Percentiles rank a stretch among this genome's conserved stretches.
phyloP scores from a whole-genome alignment of 257 asterid genomes.

The Solanum piurae region DNA sequence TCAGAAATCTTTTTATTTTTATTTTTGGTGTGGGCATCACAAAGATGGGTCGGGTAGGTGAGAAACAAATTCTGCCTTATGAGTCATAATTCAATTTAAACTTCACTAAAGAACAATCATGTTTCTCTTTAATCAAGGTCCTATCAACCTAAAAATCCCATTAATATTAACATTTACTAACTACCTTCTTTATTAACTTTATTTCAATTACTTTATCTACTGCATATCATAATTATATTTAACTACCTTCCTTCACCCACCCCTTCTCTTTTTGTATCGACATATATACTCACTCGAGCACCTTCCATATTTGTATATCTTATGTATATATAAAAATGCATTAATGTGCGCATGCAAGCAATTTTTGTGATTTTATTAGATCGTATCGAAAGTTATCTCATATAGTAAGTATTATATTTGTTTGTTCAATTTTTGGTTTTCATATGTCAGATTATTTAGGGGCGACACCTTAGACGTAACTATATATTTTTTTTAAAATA shows the following conservation, averaged over 20 bases:
- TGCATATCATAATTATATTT: not conserved
- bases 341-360: not conserved
- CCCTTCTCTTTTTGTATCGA: not conserved
- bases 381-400: not conserved
- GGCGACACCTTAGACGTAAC: not conserved
- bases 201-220: conserved; percentile 5
- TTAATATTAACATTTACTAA: conserved; percentile 9
- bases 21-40: not conserved
- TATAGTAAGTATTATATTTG: not conserved
- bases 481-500: not conserved
- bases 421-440: no score
- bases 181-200: conserved; percentile 1
- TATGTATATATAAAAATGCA: not conserved
- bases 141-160: conserved; percentile 14
- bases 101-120: conserved; percentile 28
- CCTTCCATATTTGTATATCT: not conserved
- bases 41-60: conserved; percentile 70
- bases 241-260: not conserved
- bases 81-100: conserved; percentile 19
- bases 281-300: not conserved
- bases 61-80: conserved; percentile 41
- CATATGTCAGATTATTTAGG: not conserved
- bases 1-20: not conserved
- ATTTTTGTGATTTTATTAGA: not conserved
- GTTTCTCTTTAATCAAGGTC: conserved; percentile 14